Evolutionary conservation across 208 protist genomes (phyloP), one percentile per base, ranked within the genome.

Genomic region (Acanthamoeba royreba): DNA sequence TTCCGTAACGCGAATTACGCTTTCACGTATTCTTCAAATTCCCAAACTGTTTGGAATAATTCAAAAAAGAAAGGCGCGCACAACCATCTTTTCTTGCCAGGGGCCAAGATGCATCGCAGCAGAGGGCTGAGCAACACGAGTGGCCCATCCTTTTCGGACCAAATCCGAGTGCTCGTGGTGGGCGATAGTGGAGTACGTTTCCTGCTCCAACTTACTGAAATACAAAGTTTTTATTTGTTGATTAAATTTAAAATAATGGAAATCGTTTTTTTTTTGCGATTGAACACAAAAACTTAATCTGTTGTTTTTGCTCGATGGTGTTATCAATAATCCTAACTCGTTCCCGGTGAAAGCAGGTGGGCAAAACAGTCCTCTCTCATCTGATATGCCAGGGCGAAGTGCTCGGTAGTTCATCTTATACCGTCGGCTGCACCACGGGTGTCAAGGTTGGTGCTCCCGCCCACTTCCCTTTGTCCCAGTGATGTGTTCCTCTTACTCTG

Each of bases 281-380:
- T n/a, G n/a, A n/a, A n/a, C n/a, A n/a, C n/a, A n/a, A n/a, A n/a
- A n/a, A n/a, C n/a, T n/a, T n/a, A n/a, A n/a, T n/a, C n/a, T n/a
- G n/a, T n/a, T n/a, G n/a, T n/a, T n/a, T n/a, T n/a, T n/a, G n/a
- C n/a, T n/a, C n/a, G n/a, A n/a, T n/a, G n/a, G n/a, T n/a, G n/a
- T n/a, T n/a, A n/a, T n/a, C n/a, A n/a, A n/a, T n/a, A n/a, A n/a
- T n/a, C n/a, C n/a, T n/a, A n/a, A n/a, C n/a, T n/a, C n/a, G n/a
- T n/a, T n/a, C n/a, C n/a, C n/a, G n/a, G n/a, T n/a, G n/a, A n/a
- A n/a, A n/a, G 17, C 3, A 83, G 72, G 42, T 83, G 42, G 72
- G 72, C 72, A 83, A 83, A 52, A 83, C 72, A 0, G 72, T 83
- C n/a, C 72, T 83, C 19, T 83, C 72, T n/a, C 72, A 83, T 35